phyloP scores from a whole-genome alignment of 2,329 filamentous ascomycete species.

The Claviceps spartinae region DNA sequence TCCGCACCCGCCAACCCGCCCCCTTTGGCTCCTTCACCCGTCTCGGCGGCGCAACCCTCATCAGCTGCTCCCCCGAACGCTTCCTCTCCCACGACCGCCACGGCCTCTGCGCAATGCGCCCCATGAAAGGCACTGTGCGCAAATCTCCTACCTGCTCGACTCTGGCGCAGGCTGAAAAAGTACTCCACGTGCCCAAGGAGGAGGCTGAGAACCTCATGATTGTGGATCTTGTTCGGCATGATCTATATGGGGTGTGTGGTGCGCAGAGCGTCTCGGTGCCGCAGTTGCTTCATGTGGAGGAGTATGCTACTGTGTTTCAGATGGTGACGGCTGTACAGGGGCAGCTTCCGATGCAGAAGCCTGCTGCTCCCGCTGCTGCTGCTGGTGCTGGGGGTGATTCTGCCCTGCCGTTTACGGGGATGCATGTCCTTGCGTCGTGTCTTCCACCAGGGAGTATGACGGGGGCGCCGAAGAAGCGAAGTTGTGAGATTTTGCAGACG shows the following conservation, averaged over 20 bases:
- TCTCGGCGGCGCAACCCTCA: slow-evolving; percentile 54
- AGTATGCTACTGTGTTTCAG: slow-evolving; percentile 82
- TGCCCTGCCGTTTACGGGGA: slow-evolving; percentile 36
- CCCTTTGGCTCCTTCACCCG: slow-evolving; percentile 75
- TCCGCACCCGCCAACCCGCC: slow-evolving; percentile 61
- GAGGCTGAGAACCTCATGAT: slow-evolving; percentile 97
- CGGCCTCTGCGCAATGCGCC: slow-evolving; percentile 64
- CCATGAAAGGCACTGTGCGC: slow-evolving; percentile 93
- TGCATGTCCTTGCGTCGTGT: slow-evolving; percentile 63
- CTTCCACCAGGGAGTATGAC: slow-evolving; percentile 94
- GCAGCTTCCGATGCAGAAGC: slow-evolving; percentile 27
- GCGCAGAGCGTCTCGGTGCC: slow-evolving; percentile 59
- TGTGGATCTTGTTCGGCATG: slow-evolving; percentile 88
- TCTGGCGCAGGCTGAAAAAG: slow-evolving; percentile 53
- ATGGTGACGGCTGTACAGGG: slow-evolving; percentile 84
- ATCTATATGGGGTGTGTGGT: slow-evolving; percentile 74
- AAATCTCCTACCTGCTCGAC: slow-evolving; percentile 55
- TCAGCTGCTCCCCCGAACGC: slow-evolving; percentile 78
- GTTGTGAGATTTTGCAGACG: slow-evolving; percentile 63
- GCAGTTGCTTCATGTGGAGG: slow-evolving; percentile 74
- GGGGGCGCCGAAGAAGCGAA: slow-evolving; percentile 85
- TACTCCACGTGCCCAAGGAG: slow-evolving; percentile 75
- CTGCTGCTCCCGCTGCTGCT: background rate
- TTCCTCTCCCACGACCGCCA: slow-evolving; percentile 50
- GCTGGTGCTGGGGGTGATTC: background rate